A percentile compares a stretch with the other conserved stretches of the same genome.
Conservation (phyloP, 2,329 filamentous ascomycete species). For the Sphaceloma murrayae region DNA sequence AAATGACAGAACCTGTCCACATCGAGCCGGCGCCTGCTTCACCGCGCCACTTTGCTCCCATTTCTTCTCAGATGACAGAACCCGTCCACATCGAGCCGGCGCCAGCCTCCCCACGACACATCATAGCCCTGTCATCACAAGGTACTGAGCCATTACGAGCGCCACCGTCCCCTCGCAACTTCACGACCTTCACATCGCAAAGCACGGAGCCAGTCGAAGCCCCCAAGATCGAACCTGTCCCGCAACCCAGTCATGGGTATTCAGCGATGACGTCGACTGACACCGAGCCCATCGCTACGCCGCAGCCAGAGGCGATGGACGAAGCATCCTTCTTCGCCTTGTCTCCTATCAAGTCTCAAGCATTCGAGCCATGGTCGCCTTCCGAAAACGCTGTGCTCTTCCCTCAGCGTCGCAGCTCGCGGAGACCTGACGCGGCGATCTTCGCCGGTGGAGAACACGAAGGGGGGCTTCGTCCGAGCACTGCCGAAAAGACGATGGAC, state of each 20-base stretch:
- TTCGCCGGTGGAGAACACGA: neutral
- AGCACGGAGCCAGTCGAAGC: conserved; percentile 24
- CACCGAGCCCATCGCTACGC: conserved; percentile 15
- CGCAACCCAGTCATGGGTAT: conserved; percentile 17
- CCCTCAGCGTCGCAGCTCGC: conserved; percentile 14
- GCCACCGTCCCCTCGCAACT: neutral
- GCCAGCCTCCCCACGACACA: conserved; percentile 10
- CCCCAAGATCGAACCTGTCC: conserved; percentile 17
- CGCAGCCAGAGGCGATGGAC: conserved; percentile 5
- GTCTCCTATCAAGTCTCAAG: conserved; percentile 21
- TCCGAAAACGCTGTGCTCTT: conserved; percentile 11
- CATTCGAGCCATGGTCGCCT: conserved; percentile 20
- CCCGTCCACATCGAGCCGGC: conserved; percentile 7
- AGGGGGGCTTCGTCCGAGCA: neutral
- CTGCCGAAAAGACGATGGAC: conserved; percentile 17
- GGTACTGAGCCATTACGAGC: conserved; percentile 24
- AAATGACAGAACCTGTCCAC: conserved; percentile 6
- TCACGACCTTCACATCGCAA: conserved; percentile 27
- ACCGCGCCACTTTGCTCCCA: conserved; percentile 32
- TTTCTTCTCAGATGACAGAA: conserved; percentile 34
- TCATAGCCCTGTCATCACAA: conserved; percentile 27
- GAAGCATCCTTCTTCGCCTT: conserved; percentile 10
- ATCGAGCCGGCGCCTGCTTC: conserved; percentile 4
- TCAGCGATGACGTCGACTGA: conserved; percentile 17
- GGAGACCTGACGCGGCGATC: conserved; percentile 5